Base-by-base conservation (phyloP, 129 eudicot species). In the Tagetes erecta region DNA sequence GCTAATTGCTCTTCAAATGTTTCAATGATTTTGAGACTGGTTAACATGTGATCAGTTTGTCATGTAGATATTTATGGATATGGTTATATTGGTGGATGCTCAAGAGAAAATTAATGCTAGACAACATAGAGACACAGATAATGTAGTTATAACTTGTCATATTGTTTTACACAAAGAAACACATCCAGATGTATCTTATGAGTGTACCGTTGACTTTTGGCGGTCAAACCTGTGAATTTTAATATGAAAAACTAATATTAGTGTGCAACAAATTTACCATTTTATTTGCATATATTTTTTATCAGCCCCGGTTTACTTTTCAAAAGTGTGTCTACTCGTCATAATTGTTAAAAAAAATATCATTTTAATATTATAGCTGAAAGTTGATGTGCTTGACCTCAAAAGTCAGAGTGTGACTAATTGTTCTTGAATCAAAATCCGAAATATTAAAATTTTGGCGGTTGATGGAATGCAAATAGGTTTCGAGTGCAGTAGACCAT, bases 101-200 rank as follows among this genome's bases (percentile, higher is more conserved):
- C 98, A 93, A 81, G 98, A 96, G 20, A 96, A 93, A 76, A 20
- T 20, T 20, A 20, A 78, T 89, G 95, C 92, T 93, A 37, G 91
- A 93, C 86, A 90, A 90, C 83, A 90, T 93, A 52, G 98, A 93
- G 74, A 86, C 96, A 56, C 98, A 93, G 91, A 96, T 93, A 81
- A 78, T 64, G 67, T 53, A 39, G 47, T 42, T 70, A 44, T 40
- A 35, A 58, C 55, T 42, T 8, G 56, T 39, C 39, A 67, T 36
- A 27, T 51, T 10, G 1, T 12, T 14, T 49, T 69, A 12, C 63
- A 3, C 33, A 31, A 5, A 64, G 14, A 39, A 11, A 4, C 6
- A 10, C 27, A 50, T 50, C 56, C 3, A 14, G 20, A 59, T 34
- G 65, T 3, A 59, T 33, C 73, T 33, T n/a, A 44, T 1, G 11